A percentile compares a stretch with the other conserved stretches of the same genome.
Conservation (phyloP, 1,139 yeast species). For the Nakaseomyces delphensis region DNA sequence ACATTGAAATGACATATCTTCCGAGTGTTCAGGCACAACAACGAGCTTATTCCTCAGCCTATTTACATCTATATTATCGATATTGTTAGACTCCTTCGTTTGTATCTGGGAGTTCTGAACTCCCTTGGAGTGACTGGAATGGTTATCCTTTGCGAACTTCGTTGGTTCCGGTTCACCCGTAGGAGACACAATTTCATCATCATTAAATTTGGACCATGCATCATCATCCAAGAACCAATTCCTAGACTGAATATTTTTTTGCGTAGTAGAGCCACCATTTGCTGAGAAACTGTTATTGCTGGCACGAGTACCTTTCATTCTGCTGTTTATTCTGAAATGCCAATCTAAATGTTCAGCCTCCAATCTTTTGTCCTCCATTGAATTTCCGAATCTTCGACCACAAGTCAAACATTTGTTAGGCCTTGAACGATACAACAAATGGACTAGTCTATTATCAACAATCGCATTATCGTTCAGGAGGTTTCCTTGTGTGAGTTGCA, state of each 20-base stretch:
- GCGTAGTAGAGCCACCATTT: constrained; percentile 17
- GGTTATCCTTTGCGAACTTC: neutral
- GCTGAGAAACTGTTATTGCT: constrained; percentile 9
- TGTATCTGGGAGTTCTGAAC: constrained; percentile 10
- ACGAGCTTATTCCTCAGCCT: constrained; percentile 35
- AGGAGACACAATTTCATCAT: constrained; percentile 45
- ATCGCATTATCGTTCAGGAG: constrained; percentile 21
- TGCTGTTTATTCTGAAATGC: constrained; percentile 90
- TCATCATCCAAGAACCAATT: constrained; percentile 73
- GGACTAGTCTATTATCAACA: constrained; percentile 23
- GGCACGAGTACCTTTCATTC: constrained; percentile 46
- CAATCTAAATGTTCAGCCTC: constrained; percentile 75
- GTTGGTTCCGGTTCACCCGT: constrained; percentile 10
- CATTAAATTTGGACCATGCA: constrained; percentile 69
- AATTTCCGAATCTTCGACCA: constrained; percentile 72
- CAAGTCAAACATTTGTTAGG: constrained; percentile 84
- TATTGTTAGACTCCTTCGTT: neutral
- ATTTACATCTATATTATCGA: constrained; percentile 13
- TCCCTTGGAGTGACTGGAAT: neutral
- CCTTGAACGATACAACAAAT: constrained; percentile 34
- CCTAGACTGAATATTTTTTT: constrained; percentile 48
- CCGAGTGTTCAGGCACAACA: constrained; percentile 61
- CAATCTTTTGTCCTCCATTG: constrained; percentile 48
- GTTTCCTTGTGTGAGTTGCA: constrained; percentile 26
- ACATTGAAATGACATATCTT: constrained; percentile 65